Percentiles rank a stretch among this genome's conserved stretches.
Evolutionary conservation across 2,329 filamentous ascomycete species (phyloP).

Genomic region (Amylocarpus encephaloides): DNA sequence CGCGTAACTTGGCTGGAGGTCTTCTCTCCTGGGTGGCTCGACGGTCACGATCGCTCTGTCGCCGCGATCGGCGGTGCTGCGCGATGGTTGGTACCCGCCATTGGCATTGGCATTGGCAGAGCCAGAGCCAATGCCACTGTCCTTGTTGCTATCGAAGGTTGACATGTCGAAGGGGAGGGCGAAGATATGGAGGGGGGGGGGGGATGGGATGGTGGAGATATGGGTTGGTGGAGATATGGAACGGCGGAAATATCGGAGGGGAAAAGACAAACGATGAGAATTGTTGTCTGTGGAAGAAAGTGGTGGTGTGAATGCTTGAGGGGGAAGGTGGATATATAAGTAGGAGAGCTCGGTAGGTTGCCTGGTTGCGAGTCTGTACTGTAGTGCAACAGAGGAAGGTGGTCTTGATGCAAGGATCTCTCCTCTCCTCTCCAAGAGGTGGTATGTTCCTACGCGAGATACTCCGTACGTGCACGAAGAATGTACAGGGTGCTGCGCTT

Average conservation of each 20-base stretch:
- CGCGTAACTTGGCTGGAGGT: constrained; percentile 69
- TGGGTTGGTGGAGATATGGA: neutral
- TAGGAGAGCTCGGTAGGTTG: neutral
- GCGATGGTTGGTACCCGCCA: constrained; percentile 16
- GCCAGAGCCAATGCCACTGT: constrained; percentile 33
- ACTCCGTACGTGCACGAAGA: too few species aligned
- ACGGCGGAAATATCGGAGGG: neutral
- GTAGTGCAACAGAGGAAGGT: neutral
- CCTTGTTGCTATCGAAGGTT: constrained; percentile 13
- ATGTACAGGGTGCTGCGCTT: too few species aligned
- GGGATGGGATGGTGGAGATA: neutral
- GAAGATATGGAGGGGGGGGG: neutral
- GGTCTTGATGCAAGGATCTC: too few species aligned
- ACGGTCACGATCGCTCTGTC: constrained; percentile 55
- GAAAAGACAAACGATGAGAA: too few species aligned
- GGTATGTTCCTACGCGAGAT: too few species aligned
- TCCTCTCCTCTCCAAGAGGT: too few species aligned
- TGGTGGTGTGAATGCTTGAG: too few species aligned
- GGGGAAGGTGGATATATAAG: too few species aligned
- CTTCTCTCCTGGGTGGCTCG: constrained; percentile 72
- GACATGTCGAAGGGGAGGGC: constrained; percentile 9
- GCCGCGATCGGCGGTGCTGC: constrained; percentile 14
- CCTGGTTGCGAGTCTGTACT: neutral
- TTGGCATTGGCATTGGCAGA: constrained; percentile 18
- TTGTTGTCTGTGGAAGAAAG: too few species aligned